Evolutionary conservation across 2,329 filamentous ascomycete genomes (phyloP), one percentile per base, ranked within the genome.

Genomic region (Keithomyces neogunnii): DNA sequence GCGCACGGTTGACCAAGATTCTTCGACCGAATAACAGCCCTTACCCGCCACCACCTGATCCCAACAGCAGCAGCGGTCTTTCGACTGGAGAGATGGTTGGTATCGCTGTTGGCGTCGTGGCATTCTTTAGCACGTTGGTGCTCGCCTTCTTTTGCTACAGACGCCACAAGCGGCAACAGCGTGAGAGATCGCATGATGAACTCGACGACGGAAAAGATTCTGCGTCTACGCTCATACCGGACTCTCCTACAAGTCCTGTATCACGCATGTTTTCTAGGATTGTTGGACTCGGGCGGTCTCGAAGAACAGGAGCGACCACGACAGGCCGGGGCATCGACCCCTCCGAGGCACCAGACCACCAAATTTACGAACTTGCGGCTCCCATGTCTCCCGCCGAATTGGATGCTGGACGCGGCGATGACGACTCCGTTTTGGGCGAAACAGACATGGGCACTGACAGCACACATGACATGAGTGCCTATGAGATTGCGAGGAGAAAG

Each of bases 281-380:
- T 31, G 63, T 65, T 5, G 59, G 71, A 8, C 62, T 66, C 19
- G 71, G 64, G 50, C 69, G 60, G 31, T 61, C 63, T 1, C 62
- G 56, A 48, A 66, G 54, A 31, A 52, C 36, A 3, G 55, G 4
- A 36, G 10, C 45, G 10, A 46, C 52, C 11, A 59, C 62, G 29
- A 60, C 31, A 6, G 36, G 62, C 35, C 56, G 62, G 10, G 45
- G 58, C 47, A 56, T 62, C 51, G 56, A 65, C 43, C 62, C 66
- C 43, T 55, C 56, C 26, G 58, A 72, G 60, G 62, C 69, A 45
- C 59, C 68, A 2, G 69, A 71, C 47, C 73, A 76, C 39, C 72
- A 77, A 54, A 71, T 78, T 3, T 78, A 77, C 52, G 77, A 81
- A 57, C 60, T 81, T 59, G 69, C 77, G 2, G 76, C 69, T 4